Base-by-base conservation (phyloP, 495 filamentous ascomycete species). In the Wilcoxina mikolae region DNA sequence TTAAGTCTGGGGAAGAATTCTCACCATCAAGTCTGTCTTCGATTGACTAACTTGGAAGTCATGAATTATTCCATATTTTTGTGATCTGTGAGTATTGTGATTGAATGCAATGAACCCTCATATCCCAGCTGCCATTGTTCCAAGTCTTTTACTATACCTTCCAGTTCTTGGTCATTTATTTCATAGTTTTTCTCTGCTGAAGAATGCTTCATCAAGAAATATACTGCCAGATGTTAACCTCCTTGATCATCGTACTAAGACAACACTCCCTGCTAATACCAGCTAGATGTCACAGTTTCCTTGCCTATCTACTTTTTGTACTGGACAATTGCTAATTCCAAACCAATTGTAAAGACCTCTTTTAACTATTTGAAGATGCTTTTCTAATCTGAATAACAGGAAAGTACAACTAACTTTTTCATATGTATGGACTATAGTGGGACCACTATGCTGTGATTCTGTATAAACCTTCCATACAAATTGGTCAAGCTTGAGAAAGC, bases 41-140 rank as follows among this genome's bases (percentile, higher is more conserved):
- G 54, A 18, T 57, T 54, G 0, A 57, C 3, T 0, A 53, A 38
- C 18, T 57, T 53, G 1, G 50, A 39, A 3, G 39, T 56, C 33
- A 64, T 65, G 27, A 68, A 65, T 20, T 67, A 64, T 31, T 64
- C 51, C 11, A 69, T 26, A 7, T 60, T 57, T 10, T 57, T 53
- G 35, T 68, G 58, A 27, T 70, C 60, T 0, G 52, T 58, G 44
- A 56, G 46, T 10, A 58, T 42, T 23, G 48, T 43, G 12, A 62
- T 47, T 2, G 57, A 46, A 2, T 61, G 4, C 4, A n/a, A 4
- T 0, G 51, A 31, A 9, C 26, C 49, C 51, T 65, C 46, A 0
- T 70, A 45, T 12, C 69, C 52, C 4, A 50, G 54, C 39, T 64
- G 43, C 60, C 51, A 72, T 35, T 60, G 24, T 20, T 68, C 43